Evolutionary conservation across 129 eudicot species (phyloP).

Genomic region (Flaveria bidentis): DNA sequence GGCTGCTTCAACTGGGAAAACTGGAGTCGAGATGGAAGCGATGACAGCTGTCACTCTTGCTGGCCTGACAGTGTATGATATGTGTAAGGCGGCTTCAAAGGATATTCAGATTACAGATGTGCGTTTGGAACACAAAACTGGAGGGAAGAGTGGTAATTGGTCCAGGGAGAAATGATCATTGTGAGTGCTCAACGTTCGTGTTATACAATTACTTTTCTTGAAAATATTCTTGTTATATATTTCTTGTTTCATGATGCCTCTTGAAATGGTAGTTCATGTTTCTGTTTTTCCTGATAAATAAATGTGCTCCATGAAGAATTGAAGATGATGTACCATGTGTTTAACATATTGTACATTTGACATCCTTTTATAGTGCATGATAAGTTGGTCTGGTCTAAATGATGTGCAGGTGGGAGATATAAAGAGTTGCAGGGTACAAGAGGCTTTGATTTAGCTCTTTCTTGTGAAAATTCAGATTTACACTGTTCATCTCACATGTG

Average conservation of each 20-base stretch:
- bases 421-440: conserved; percentile 1
- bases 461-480: neutral
- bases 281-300: neutral
- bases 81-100: conserved; percentile 98
- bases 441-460: conserved; percentile 16
- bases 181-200: conserved; percentile 18
- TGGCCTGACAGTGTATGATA: conserved; percentile 91
- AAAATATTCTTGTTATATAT: neutral
- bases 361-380: neutral
- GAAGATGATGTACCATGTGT: conserved; percentile 1
- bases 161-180: conserved; percentile 53
- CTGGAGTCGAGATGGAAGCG: conserved; percentile 98
- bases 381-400: conserved; percentile 21
- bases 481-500: neutral
- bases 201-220: neutral
- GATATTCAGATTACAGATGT: conserved; percentile 71
- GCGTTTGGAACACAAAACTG: conserved; percentile 67
- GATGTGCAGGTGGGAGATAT: conserved; percentile 18
- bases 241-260: neutral
- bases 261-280: neutral
- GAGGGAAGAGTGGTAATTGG: conserved; percentile 95
- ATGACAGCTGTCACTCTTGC: conserved; percentile 86
- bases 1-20: conserved; percentile 75
- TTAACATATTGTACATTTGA: conserved; percentile 14
- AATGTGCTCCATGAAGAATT: neutral